Evolutionary conservation across 805 yeast genomes (phyloP), one percentile per base, ranked within the genome.

Genomic region (Cyberlindnera mississippiensis): DNA sequence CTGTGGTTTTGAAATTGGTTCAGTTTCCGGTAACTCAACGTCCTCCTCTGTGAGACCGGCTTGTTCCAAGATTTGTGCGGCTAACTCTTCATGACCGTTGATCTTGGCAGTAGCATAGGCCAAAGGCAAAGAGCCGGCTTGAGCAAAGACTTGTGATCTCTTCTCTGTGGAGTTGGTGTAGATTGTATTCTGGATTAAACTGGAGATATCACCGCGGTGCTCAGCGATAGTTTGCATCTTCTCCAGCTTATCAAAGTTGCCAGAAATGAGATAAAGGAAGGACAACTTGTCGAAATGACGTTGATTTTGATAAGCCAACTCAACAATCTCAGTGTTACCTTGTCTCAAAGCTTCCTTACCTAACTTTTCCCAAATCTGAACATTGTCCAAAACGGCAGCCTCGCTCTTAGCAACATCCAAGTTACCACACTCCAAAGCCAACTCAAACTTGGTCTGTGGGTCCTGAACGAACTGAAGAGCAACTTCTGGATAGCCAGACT

Each of bases 401-500:
- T 91, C 96, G 41, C 74, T 82, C 36, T 85, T 69, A n/a, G 98
- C 99, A 50, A 85, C 85, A 12, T 73, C 75, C 52, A 93, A 72
- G 62, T 91, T 86, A 53, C 96, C 91, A 60, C 96, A 86, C 68
- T 93, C 97, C 48, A 93, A 72, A 18, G 99, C 97, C 55, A 93
- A 74, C 55, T 93, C 99, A 57, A 93, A 91, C 64, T 96, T 79
- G 32, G 97, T 87, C 63, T 90, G 96, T 6, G 98, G 84, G 62
- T 93, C 99, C 66, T 89, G 85, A 40, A 93, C 99, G 60, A 93
- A 95, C 64, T 91, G 97, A 48, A 93, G 73, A 3, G 99, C 99
- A 63, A 93, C 82, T 66, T 93, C 99, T 20, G 99, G 98, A 62
- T 84, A 91, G 2, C 99, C 99, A 60, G 87, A 79, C 69, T 90